phyloP scores from a whole-genome alignment of 805 yeast species.

The Pichia membranifaciens region DNA sequence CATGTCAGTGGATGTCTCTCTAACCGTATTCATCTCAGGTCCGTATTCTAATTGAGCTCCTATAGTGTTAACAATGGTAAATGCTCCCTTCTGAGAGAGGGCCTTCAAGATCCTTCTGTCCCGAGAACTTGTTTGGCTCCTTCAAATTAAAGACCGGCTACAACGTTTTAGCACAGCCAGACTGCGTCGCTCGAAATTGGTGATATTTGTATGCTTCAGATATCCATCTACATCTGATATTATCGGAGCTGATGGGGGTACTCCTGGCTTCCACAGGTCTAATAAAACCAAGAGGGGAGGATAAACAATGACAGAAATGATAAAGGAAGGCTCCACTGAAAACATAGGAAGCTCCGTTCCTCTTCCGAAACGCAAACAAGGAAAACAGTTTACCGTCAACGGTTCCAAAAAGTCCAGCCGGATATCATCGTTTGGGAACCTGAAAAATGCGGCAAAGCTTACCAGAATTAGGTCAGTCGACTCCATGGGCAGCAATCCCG shows the following conservation, averaged over 20 bases:
- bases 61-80: too few relatives aligned
- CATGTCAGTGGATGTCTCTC: constrained; percentile 27
- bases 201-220: too few relatives aligned
- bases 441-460: constrained; percentile 29
- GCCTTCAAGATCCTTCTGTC: too few relatives aligned
- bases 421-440: constrained; percentile 29
- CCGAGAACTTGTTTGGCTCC: too few relatives aligned
- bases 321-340: neutral
- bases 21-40: neutral
- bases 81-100: too few relatives aligned
- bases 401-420: constrained; percentile 22
- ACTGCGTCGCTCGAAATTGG: neutral
- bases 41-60: too few relatives aligned
- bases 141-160: too few relatives aligned
- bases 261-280: too few relatives aligned
- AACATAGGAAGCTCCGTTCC: neutral
- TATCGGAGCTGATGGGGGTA: too few relatives aligned
- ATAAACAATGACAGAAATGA: neutral
- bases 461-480: constrained; percentile 29
- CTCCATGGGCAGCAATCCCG: constrained; percentile 2
- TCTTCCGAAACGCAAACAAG: constrained; percentile 21
- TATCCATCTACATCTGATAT: neutral
- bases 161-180: neutral
- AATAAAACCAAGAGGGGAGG: too few relatives aligned
- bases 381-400: constrained; percentile 32